These are phyloP conservation scores for Diplodia sapinea DNA, from an alignment of 2,329 filamentous ascomycete species.

Conservation along the genomic window DNA sequence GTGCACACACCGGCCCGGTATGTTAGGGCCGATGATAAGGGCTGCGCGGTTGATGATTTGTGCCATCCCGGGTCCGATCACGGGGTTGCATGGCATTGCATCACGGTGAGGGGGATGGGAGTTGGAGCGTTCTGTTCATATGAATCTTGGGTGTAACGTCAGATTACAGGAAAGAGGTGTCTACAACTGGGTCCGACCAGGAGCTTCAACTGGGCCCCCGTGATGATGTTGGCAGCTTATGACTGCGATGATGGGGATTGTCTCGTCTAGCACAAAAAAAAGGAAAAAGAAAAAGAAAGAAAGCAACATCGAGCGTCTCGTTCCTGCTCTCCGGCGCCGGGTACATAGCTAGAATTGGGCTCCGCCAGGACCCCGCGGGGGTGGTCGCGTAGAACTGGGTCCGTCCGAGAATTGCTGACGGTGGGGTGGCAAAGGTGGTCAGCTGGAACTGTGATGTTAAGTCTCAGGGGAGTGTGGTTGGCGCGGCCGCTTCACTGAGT, in stretches of 20 bases:
- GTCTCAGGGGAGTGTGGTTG: not conserved
- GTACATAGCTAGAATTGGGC: not conserved
- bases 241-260: not conserved
- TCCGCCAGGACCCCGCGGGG: not conserved
- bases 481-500: not conserved
- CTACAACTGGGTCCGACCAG: not conserved
- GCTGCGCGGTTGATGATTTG: slow-evolving; percentile 3
- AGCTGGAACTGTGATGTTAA: not conserved
- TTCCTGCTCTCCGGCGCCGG: not conserved
- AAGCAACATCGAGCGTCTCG: not conserved
- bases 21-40: not conserved
- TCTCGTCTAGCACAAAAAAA: not conserved
- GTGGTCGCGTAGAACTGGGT: not conserved
- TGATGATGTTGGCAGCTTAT: not conserved
- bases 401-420: not conserved
- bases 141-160: not conserved
- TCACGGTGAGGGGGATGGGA: not conserved
- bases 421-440: not conserved
- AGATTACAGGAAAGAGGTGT: not conserved
- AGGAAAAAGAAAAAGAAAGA: too few species aligned
- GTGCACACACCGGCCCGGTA: slow-evolving; percentile 8
- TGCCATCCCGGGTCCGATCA: not conserved
- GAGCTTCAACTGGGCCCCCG: not conserved
- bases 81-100: not conserved
- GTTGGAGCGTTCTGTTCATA: not conserved